Evolutionary conservation across 768 basidiomycete genomes (phyloP).

Genomic region (Kockovaella imperatae): DNA sequence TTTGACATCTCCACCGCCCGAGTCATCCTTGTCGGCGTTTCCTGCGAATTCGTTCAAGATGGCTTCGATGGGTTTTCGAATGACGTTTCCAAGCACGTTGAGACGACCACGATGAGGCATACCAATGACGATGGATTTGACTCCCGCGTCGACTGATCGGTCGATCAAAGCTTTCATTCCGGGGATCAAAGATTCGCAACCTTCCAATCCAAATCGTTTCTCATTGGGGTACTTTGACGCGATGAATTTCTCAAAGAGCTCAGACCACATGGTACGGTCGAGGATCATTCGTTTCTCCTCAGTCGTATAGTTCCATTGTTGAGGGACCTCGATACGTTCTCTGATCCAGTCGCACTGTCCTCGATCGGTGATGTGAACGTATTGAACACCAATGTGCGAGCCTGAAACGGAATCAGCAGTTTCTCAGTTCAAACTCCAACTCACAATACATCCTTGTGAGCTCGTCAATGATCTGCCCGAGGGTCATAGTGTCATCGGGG

Average conservation of each 20-base stretch:
- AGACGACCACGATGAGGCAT: slow-evolving; percentile 99
- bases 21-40: slow-evolving; percentile 58
- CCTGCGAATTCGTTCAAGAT: slow-evolving; percentile 96
- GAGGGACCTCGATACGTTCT: slow-evolving; percentile 87
- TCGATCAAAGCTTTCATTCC: slow-evolving; percentile 99
- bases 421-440: slow-evolving; percentile 35
- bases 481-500: slow-evolving; percentile 66
- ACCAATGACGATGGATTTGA: slow-evolving; percentile 92
- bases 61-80: slow-evolving; percentile 95
- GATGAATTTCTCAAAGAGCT: slow-evolving; percentile 97
- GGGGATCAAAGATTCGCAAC: slow-evolving; percentile 92
- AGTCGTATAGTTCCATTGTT: slow-evolving; percentile 93
- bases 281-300: slow-evolving; percentile 99
- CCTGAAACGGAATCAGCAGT: slow-evolving; percentile 49
- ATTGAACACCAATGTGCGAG: slow-evolving; percentile 44
- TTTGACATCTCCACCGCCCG: slow-evolving; percentile 93
- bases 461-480: slow-evolving; percentile 83
- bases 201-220: slow-evolving; percentile 98
- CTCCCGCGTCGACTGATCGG: slow-evolving; percentile 90
- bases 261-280: slow-evolving; percentile 99
- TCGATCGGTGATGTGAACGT: slow-evolving; percentile 86
- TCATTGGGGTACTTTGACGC: slow-evolving; percentile 98
- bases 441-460: slow-evolving; percentile 89
- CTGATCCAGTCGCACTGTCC: slow-evolving; percentile 99
- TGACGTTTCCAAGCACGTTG: slow-evolving; percentile 96